Percentiles rank a stretch among this genome's conserved stretches.
Conservation (phyloP, 495 filamentous ascomycete species). For the Penicillium chermesinum region DNA sequence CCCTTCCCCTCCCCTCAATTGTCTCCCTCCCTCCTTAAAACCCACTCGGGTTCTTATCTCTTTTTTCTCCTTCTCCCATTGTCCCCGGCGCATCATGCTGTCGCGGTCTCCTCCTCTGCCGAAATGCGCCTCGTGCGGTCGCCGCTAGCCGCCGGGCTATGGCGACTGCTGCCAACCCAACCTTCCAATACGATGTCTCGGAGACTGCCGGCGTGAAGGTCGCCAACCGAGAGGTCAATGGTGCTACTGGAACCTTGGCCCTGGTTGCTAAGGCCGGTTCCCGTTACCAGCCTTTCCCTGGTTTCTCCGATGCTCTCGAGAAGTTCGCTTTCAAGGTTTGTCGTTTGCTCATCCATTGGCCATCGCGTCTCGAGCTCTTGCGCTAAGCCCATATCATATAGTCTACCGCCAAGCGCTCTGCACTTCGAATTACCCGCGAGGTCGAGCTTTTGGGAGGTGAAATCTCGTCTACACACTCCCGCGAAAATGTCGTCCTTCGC, state of each 20-base stretch:
- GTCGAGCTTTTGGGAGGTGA: conserved; percentile 87
- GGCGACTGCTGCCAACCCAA: conserved; percentile 73
- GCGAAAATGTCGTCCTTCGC: conserved; percentile 85
- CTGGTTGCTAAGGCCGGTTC: conserved; percentile 90
- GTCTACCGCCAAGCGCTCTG: conserved; percentile 81
- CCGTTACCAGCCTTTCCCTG: conserved; percentile 82
- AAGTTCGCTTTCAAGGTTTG: conserved; percentile 94
- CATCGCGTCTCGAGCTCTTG: neutral
- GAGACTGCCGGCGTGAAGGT: conserved; percentile 85
- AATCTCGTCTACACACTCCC: conserved; percentile 77
- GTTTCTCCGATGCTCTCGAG: conserved; percentile 82
- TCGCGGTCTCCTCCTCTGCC: conserved; percentile 73
- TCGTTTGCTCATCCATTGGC: conserved; percentile 24
- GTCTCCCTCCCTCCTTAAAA: conserved; percentile 26
- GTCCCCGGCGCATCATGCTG: conserved; percentile 63
- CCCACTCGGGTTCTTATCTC: conserved; percentile 30
- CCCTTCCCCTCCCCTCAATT: conserved; percentile 38
- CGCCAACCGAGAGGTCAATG: conserved; percentile 78
- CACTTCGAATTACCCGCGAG: conserved; percentile 89
- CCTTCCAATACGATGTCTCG: conserved; percentile 82
- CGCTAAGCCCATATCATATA: conserved; percentile 33
- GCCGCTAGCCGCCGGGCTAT: conserved; percentile 60
- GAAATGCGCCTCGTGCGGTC: conserved; percentile 71
- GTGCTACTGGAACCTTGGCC: conserved; percentile 83
- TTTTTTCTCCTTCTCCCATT: conserved; percentile 26